Conservation (phyloP, 192 early-diverging fungal species). For the Entomortierella beljakovae region DNA sequence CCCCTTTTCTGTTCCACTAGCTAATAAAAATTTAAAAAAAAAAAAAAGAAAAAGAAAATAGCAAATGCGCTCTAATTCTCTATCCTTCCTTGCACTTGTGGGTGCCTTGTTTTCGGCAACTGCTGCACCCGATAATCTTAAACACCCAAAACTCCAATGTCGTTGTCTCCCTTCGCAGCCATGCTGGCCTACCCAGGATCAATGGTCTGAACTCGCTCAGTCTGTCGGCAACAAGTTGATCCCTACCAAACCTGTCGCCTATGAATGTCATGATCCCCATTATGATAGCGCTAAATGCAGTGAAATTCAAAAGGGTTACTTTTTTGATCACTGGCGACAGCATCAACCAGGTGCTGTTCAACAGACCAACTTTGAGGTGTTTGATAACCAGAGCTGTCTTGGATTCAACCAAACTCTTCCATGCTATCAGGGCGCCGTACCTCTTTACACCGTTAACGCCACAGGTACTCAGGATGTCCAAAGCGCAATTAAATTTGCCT, state of each 20-base stretch:
- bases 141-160: background rate
- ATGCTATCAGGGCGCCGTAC: constrained; percentile 48
- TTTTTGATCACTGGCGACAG: constrained; percentile 25
- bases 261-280: constrained; percentile 39
- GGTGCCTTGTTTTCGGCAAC: background rate
- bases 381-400: constrained; percentile 13
- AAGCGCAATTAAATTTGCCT: constrained; percentile 45
- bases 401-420: constrained; percentile 30
- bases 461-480: constrained; percentile 38
- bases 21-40: too few relatives aligned
- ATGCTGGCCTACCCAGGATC: constrained; percentile 36
- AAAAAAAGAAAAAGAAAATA: background rate
- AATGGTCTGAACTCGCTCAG: constrained; percentile 36
- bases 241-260: constrained; percentile 34
- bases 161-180: constrained; percentile 18
- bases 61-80: constrained; percentile 1
- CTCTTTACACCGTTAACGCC: constrained; percentile 49
- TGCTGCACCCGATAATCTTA: background rate
- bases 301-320: constrained; percentile 46
- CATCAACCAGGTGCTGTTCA: constrained; percentile 25
- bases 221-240: constrained; percentile 29
- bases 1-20: background rate
- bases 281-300: constrained; percentile 41
- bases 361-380: constrained; percentile 24
- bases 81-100: background rate